Evolutionary conservation across 208 protist species (phyloP).

Genomic region (Strigomonas galati): DNA sequence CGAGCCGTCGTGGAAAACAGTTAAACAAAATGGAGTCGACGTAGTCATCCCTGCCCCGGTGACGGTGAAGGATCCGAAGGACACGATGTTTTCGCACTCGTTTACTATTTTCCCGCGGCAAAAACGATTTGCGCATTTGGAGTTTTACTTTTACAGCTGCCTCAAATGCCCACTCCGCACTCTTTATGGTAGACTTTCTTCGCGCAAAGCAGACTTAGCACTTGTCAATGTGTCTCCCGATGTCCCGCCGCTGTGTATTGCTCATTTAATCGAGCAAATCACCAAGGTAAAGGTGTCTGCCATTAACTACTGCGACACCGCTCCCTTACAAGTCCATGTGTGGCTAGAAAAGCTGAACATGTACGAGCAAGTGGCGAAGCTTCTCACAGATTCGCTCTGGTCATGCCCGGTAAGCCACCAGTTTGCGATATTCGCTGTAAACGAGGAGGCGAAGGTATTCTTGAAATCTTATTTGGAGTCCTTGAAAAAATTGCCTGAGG

Average conservation of each 20-base stretch:
- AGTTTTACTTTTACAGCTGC: slow-evolving; percentile 62
- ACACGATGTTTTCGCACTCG: slow-evolving; percentile 52
- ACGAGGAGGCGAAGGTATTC: slow-evolving; percentile 43
- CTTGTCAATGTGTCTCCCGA: slow-evolving; percentile 52
- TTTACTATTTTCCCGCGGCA: slow-evolving; percentile 29
- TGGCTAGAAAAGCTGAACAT: slow-evolving; percentile 70
- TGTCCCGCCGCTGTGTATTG: slow-evolving; percentile 60
- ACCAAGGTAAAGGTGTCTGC: slow-evolving; percentile 46
- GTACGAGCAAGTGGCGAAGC: slow-evolving; percentile 25
- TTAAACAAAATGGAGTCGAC: slow-evolving; percentile 15
- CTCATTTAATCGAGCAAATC: slow-evolving; percentile 67
- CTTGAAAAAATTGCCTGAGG: slow-evolving; percentile 32
- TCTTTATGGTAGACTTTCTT: slow-evolving; percentile 59
- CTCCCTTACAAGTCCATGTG: slow-evolving; percentile 37
- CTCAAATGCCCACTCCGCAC: slow-evolving; percentile 45
- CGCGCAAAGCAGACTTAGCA: slow-evolving; percentile 48
- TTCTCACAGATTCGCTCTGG: slow-evolving; percentile 44
- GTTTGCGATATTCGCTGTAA: slow-evolving; percentile 50
- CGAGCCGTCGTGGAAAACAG: slow-evolving; percentile 17
- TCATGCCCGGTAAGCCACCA: slow-evolving; percentile 64
- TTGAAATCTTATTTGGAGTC: slow-evolving; percentile 40
- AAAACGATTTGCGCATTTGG: slow-evolving; percentile 31
- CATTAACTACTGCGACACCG: slow-evolving; percentile 30
- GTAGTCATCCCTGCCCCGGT: slow-evolving; percentile 43
- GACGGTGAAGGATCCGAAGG: slow-evolving; percentile 25